These are phyloP conservation scores for Nigrospora osmanthi DNA, from an alignment of 2,329 filamentous ascomycete species.

Conservation along the genomic window DNA sequence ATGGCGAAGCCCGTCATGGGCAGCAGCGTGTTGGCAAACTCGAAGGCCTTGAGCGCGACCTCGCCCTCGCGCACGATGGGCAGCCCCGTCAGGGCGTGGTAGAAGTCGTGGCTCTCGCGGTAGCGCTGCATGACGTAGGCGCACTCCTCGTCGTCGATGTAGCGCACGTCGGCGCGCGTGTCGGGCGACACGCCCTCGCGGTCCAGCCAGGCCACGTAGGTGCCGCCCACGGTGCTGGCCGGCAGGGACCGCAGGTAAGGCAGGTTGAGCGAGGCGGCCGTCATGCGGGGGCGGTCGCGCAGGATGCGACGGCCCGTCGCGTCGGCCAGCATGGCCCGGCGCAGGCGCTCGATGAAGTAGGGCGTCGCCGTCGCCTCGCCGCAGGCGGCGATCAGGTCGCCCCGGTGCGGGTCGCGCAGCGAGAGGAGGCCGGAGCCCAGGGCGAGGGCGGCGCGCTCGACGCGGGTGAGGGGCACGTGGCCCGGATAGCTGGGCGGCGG, in stretches of 20 bases:
- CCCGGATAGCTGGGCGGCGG: constrained; percentile 83
- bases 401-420: constrained; percentile 69
- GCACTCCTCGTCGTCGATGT: constrained; percentile 91
- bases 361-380: constrained; percentile 92
- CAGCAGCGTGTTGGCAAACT: constrained; percentile 88
- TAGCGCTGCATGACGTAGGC: constrained; percentile 99
- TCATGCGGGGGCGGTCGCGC: constrained; percentile 81
- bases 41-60: constrained; percentile 94
- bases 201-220: constrained; percentile 88
- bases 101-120: constrained; percentile 95
- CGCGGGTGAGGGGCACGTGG: constrained; percentile 76
- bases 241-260: constrained; percentile 65
- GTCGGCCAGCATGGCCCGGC: constrained; percentile 79
- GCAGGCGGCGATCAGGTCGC: constrained; percentile 88
- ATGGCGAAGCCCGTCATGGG: constrained; percentile 92
- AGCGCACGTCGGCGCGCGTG: constrained; percentile 72
- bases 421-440: constrained; percentile 56
- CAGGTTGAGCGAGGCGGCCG: constrained; percentile 62
- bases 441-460: constrained; percentile 69
- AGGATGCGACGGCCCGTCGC: constrained; percentile 86
- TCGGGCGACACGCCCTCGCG: constrained; percentile 89
- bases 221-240: constrained; percentile 65
- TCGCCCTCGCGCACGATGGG: constrained; percentile 93
- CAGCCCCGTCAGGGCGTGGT: constrained; percentile 86
- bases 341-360: constrained; percentile 89